Conservation (phyloP, 129 eudicot genomes). For the Tanacetum coccineum region DNA sequence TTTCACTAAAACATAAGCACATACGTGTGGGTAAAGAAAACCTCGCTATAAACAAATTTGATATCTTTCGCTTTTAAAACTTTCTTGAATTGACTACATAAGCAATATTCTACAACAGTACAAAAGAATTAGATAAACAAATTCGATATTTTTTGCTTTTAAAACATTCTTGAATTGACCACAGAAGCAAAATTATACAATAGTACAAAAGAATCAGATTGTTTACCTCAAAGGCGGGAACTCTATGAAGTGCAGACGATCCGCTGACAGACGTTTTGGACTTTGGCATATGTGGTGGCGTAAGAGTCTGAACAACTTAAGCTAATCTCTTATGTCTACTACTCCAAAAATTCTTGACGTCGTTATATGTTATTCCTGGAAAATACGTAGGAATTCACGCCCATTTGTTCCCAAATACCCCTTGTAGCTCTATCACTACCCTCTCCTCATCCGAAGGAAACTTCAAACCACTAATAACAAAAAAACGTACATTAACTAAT, state of each 20-base stretch:
- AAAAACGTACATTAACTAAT: constrained; percentile 4
- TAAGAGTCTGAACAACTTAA: constrained; percentile 50
- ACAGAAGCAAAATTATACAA: background rate
- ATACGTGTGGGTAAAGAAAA: too few relatives aligned
- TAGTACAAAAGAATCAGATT: background rate
- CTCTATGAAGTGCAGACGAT: constrained; percentile 34
- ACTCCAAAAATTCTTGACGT: constrained; percentile 98
- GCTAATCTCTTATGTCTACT: constrained; percentile 89
- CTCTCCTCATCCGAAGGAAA: too few relatives aligned
- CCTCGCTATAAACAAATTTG: too few relatives aligned
- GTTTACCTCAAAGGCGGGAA: constrained; percentile 48
- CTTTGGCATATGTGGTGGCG: constrained; percentile 25
- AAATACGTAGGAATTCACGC: constrained; percentile 71
- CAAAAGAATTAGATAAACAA: too few relatives aligned
- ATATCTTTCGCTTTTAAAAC: too few relatives aligned
- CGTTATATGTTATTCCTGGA: constrained; percentile 91
- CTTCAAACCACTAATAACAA: constrained; percentile 71
- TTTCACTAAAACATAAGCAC: too few relatives aligned
- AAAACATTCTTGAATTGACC: background rate
- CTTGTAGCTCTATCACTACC: constrained; percentile 72
- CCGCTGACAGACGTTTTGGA: constrained; percentile 26
- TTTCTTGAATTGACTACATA: too few relatives aligned
- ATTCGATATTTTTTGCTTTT: background rate
- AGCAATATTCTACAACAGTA: too few relatives aligned
- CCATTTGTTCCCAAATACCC: constrained; percentile 93